These are phyloP conservation scores for Fusarium setosum DNA, from an alignment of 2,329 filamentous ascomycete genomes.

Conservation along the genomic window DNA sequence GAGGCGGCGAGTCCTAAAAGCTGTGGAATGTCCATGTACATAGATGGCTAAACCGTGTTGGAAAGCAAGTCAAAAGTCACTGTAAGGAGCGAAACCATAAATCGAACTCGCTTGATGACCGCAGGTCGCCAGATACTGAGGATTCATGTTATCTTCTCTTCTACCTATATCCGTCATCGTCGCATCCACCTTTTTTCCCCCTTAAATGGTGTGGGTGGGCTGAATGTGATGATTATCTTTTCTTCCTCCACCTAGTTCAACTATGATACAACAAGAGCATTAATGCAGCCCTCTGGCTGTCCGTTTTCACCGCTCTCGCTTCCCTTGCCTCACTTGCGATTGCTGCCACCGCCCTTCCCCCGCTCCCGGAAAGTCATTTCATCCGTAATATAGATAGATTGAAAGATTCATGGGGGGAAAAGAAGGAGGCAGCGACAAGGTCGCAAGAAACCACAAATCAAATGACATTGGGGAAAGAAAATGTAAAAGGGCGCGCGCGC, in stretches of 20 bases:
- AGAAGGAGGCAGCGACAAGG: background rate
- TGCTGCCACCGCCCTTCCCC: constrained; percentile 1
- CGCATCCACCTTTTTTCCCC: constrained; percentile 6
- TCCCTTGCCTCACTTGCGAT: constrained; percentile 4
- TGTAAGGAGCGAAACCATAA: too few species aligned
- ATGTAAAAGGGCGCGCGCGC: background rate
- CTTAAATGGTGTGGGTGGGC: background rate
- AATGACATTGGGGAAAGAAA: background rate
- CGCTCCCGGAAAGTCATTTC: constrained; percentile 2
- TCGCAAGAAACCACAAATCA: constrained; percentile 3
- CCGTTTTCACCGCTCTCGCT: background rate
- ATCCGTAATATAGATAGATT: constrained; percentile 30
- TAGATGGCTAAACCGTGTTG: too few species aligned
- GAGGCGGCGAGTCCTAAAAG: too few species aligned
- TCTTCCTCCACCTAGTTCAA: constrained; percentile 1
- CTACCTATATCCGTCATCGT: constrained; percentile 12
- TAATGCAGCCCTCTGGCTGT: constrained; percentile 5
- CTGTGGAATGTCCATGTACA: too few species aligned
- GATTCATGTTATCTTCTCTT: constrained; percentile 19
- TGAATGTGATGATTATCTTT: background rate
- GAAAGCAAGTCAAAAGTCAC: too few species aligned
- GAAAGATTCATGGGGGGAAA: background rate
- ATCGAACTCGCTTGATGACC: background rate
- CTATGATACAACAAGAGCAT: constrained; percentile 36
- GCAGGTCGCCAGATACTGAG: constrained; percentile 7